Percentiles rank a stretch among this genome's conserved stretches.
phyloP scores from a whole-genome alignment of 441 rosid genomes.

The Isatis lusitanica region DNA sequence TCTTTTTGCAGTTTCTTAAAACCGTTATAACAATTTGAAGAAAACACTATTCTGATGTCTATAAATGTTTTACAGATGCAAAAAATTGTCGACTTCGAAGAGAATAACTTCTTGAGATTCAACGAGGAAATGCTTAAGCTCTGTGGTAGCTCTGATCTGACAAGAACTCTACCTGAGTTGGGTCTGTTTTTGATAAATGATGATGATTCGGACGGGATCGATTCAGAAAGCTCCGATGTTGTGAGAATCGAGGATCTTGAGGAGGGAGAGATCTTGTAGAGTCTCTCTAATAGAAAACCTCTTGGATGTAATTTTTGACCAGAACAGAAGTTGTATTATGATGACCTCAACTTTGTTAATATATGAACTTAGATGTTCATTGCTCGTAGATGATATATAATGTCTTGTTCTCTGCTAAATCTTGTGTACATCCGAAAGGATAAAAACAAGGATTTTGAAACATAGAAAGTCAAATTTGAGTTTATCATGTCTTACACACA shows the following conservation, averaged over 20 bases:
- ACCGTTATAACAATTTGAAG: neutral
- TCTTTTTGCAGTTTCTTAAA: neutral
- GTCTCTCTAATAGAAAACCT: neutral
- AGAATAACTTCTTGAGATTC: neutral
- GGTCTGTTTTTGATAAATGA: slow-evolving; percentile 24
- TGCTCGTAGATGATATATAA: neutral
- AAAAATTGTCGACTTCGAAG: neutral
- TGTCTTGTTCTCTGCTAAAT: neutral
- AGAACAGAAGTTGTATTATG: neutral
- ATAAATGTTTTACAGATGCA: slow-evolving; percentile 18
- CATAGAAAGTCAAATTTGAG: too few relatives aligned
- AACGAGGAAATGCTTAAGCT: neutral
- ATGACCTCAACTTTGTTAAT: slow-evolving; percentile 17
- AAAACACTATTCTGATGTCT: slow-evolving; percentile 1
- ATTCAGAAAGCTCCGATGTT: neutral
- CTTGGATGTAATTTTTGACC: slow-evolving; percentile 19
- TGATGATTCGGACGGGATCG: neutral
- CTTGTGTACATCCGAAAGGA: too few relatives aligned
- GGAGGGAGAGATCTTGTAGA: slow-evolving; percentile 33
- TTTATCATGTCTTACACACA: too few relatives aligned
- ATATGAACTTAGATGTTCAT: neutral
- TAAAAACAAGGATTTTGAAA: too few relatives aligned
- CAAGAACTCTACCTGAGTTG: neutral
- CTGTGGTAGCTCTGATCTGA: slow-evolving; percentile 5
- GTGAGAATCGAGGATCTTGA: slow-evolving; percentile 22